These are phyloP conservation scores for Capsella rubella DNA, from an alignment of 441 rosid species.

Conservation along the genomic window DNA sequence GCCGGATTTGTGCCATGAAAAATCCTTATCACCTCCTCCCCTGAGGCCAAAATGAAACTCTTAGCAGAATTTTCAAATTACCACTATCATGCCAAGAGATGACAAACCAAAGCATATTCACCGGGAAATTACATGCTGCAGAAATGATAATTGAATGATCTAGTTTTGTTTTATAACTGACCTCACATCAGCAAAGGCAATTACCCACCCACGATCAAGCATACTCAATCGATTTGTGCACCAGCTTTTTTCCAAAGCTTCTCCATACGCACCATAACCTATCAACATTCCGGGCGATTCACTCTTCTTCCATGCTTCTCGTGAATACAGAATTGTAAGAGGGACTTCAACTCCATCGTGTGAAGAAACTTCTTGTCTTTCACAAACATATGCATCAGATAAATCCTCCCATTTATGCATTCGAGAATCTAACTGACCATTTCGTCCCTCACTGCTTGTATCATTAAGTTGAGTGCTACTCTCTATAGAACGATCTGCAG, in stretches of 20 bases:
- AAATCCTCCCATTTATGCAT: conserved; percentile 57
- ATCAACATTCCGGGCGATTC: conserved; percentile 78
- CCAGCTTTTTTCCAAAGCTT: conserved; percentile 86
- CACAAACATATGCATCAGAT: conserved; percentile 67
- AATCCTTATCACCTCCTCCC: conserved; percentile 73
- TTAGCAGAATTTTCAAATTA: conserved; percentile 5
- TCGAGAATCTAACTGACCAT: conserved; percentile 32
- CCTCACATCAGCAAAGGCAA: conserved; percentile 98
- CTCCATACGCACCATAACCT: conserved; percentile 96
- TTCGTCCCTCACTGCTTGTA: conserved; percentile 34
- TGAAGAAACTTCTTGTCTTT: conserved; percentile 72
- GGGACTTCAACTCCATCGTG: conserved; percentile 81
- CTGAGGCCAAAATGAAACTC: conserved; percentile 36
- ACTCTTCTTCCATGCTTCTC: conserved; percentile 62
- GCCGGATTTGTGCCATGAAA: conserved; percentile 88
- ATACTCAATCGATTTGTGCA: conserved; percentile 74
- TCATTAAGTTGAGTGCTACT: conserved; percentile 17
- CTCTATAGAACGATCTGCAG: conserved; percentile 41
- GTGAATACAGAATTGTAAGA: conserved; percentile 80
- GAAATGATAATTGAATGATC: neutral
- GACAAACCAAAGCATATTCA: neutral
- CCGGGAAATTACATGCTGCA: too few relatives aligned
- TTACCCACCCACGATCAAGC: conserved; percentile 95
- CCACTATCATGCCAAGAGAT: conserved; percentile 8
- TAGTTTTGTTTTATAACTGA: conserved; percentile 40